Evolutionary conservation across 805 yeast species (phyloP), one percentile per base, ranked within the genome.

Genomic region (Myxozyma kluyveri): DNA sequence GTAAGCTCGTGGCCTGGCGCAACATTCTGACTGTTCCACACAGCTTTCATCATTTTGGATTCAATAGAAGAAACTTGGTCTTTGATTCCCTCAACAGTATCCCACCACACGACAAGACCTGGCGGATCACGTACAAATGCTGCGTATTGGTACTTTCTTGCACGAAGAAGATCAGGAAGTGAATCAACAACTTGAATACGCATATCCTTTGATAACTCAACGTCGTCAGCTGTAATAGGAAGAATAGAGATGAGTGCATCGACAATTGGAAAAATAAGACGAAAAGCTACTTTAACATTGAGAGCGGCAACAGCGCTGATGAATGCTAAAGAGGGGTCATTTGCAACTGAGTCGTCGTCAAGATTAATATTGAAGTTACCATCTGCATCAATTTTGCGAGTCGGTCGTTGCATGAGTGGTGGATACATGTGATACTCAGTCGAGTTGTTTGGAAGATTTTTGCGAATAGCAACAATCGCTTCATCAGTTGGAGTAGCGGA

Each of bases 381-480:
- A n/a, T n/a, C n/a, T n/a, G n/a, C n/a, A n/a, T n/a, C n/a, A n/a
- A n/a, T n/a, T n/a, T n/a, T n/a, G n/a, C n/a, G n/a, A n/a, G n/a
- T n/a, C n/a, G n/a, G n/a, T n/a, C n/a, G n/a, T n/a, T n/a, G n/a
- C n/a, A n/a, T n/a, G n/a, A n/a, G n/a, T n/a, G n/a, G n/a, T n/a
- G n/a, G n/a, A n/a, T n/a, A n/a, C n/a, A n/a, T n/a, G n/a, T n/a
- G n/a, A n/a, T n/a, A n/a, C n/a, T n/a, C n/a, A 19, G 43, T 21
- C 4, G 35, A 26, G 26, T n/a, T n/a, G 41, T 48, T 47, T 17
- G 5, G 17, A n/a, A 29, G 52, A 0, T 21, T 32, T 36, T 42
- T 26, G 2, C 52, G 26, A 17, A 48, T 29, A 18, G 44, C 42
- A n/a, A 48, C 42, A 7, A 47, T 42, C 3, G 48, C 18, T n/a